Base-by-base conservation (phyloP, 108 stramenopile genomes). In the Cyclotella cryptica region DNA sequence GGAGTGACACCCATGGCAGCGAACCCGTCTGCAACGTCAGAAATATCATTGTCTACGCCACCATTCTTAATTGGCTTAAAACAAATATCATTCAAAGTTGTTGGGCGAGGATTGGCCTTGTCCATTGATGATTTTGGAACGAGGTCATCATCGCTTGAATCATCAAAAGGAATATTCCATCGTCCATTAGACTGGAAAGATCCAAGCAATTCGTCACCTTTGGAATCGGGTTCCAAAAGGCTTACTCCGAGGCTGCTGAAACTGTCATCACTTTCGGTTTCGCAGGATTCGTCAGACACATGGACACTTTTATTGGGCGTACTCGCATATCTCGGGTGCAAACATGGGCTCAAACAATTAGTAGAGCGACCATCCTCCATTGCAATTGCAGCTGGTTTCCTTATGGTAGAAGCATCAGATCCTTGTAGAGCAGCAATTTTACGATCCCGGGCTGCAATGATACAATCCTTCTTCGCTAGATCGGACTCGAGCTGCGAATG, bases 141-240 rank as follows among this genome's bases (percentile, higher is more conserved):
- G 11, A 69, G n/a, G 15, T 53, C 67, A 13, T 69, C 67, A 17
- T 69, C 67, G 15, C 19, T 51, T 14, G 19, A 28, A 52, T 69
- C 67, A 30, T 69, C 67, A 69, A 69, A 69, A 6, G 67, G 67
- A 35, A 69, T 69, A 53, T 69, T 69, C 67, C 67, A 69, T 53
- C 67, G 26, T n/a, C 67, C 67, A 52, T 69, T 51, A 13, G 49
- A 18, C 17, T 14, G 28, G 6, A 11, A 22, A 18, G 39, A 5
- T 11, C 8, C 14, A 62, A 11, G 17, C 1, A 24, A 12, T 52
- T 28, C 45, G 10, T 53, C 67, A 26, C 35, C 30, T 13, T 14
- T 1, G 29, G 47, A 53, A 66, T 26, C 24, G 6, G 3, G 12
- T 18, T 12, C 1, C 10, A 53, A 30, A 39, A 39, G 22, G 27